Evolutionary conservation across 495 filamentous ascomycete genomes (phyloP), one percentile per base, ranked within the genome.

Genomic region (Chaetomidium leptoderma): DNA sequence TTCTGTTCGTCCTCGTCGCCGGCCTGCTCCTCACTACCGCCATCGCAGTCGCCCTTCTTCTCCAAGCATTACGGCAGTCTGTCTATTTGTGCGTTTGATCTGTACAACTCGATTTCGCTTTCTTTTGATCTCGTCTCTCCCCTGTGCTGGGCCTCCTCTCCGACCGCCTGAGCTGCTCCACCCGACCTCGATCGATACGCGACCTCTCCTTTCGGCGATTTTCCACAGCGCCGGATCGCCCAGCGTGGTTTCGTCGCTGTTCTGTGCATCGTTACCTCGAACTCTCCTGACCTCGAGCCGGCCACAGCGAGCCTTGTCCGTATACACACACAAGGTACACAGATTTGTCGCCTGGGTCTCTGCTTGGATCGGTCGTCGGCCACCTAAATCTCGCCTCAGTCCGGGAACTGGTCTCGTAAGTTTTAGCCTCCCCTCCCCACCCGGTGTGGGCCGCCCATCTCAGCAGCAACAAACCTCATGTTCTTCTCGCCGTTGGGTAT

Each of bases 211-310:
- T 17, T 48, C 54, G 54, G 45, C 53, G 43, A 56, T 39, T 57
- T 49, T 19, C 54, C 44, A 50, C 26, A 32, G 17, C 55, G 39
- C 45, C 23, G 53, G 42, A 47, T 55, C 37, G 21, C 52, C 16
- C 37, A 45, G 19, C 16, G 32, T 30, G 21, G 23, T 48, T 39
- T 29, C 24, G 30, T 11, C 29, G 11, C 32, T 19, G 0, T 56
- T 48, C 23, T 46, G 45, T 58, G 55, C 47, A 35, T 24, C 46
- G 55, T 58, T 58, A 58, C 55, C 33, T 33, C 17, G 33, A 26
- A 1, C 16, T 35, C 7, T 13, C 11, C 17, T 16, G 21, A 33
- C 39, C 8, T 24, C 27, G 13, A n/a, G 7, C 10, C 29, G 39
- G 27, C 39, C 17, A 9, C 39, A 24, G 19, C 52, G 52, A 45